phyloP scores from a whole-genome alignment of 805 yeast species.

The Lipomyces anomalus region DNA sequence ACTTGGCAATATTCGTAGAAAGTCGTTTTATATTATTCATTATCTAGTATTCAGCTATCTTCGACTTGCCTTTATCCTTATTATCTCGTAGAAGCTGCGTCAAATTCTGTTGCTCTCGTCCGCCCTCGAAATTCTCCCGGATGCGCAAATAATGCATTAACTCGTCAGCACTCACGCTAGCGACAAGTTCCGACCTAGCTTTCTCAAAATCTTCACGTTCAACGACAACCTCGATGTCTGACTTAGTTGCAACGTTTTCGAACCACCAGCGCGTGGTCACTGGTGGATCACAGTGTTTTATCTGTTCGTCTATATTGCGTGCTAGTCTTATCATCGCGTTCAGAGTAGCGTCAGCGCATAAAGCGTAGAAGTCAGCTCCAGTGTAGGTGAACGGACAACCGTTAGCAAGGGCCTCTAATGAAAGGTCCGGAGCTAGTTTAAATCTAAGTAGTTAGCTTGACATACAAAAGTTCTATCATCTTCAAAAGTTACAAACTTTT shows the following conservation, averaged over 20 bases:
- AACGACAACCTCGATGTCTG: conserved; percentile 66
- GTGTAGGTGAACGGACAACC: conserved; percentile 85
- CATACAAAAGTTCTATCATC: not conserved
- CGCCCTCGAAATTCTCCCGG: conserved; percentile 76
- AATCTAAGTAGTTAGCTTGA: conserved; percentile 21
- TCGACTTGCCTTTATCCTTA: not conserved
- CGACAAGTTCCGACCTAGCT: conserved; percentile 65
- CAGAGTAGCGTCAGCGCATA: conserved; percentile 92
- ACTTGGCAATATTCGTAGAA: no score
- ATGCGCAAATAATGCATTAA: conserved; percentile 72
- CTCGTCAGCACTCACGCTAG: conserved; percentile 86
- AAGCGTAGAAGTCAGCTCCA: conserved; percentile 96
- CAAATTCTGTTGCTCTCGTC: not conserved
- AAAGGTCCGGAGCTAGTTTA: conserved; percentile 52
- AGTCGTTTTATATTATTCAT: no score
- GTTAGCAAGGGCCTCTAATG: conserved; percentile 54
- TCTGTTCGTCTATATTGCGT: conserved; percentile 60
- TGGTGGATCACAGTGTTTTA: conserved; percentile 48
- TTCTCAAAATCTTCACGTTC: conserved; percentile 67
- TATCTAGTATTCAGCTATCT: no score
- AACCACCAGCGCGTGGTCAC: conserved; percentile 85
- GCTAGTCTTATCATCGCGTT: conserved; percentile 95
- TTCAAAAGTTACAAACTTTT: conserved; percentile 52
- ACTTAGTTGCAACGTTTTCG: conserved; percentile 63
- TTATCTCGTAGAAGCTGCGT: not conserved